Evolutionary conservation across 306 rosid genomes (phyloP).

Genomic region (peach (Prunus persica)): Prunus_persica_NCBIv2 NC_034011.1:25763501-25764000

Average conservation of each 20-base stretch:
- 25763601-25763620: not conserved
- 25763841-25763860: conserved; percentile 13
- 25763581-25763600: not conserved
- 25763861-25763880: not conserved
- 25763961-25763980: conserved; percentile 88
- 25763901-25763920: conserved; percentile 59
- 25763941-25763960: conserved; percentile 89
- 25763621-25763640: conserved; percentile 7
- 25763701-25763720: conserved; percentile 13
- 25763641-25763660: not conserved
- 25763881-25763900: conserved; percentile 11
- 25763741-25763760: conserved; percentile 83
- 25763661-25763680: not conserved
- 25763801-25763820: conserved; percentile 76
- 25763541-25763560: not conserved
- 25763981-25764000: conserved; percentile 63
- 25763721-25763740: conserved; percentile 82
- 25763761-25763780: conserved; percentile 75
- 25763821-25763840: conserved; percentile 19
- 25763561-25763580: no score
- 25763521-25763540: not conserved
- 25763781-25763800: conserved; percentile 91
- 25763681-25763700: not conserved
- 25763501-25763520: not conserved
- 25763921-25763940: conserved; percentile 92